Evolutionary conservation across 352 stramenopile species (phyloP).

Genomic region (Phytophthora rubi): DNA sequence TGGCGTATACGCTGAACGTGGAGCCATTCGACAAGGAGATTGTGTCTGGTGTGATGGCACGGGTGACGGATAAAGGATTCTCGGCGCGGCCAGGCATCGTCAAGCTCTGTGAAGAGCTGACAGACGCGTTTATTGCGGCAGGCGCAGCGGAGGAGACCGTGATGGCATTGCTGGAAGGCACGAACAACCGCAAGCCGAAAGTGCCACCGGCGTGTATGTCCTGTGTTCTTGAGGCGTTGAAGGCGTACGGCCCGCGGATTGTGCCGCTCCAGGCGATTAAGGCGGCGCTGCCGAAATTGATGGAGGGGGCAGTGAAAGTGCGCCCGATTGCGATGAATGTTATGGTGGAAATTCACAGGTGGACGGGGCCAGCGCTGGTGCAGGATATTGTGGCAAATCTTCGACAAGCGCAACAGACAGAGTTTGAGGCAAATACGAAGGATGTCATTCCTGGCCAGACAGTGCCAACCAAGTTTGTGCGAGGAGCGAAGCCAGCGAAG

Average conservation of each 20-base stretch:
- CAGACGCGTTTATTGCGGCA: conserved; percentile 73
- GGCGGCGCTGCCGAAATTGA: conserved; percentile 64
- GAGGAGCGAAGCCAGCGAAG: conserved; percentile 56
- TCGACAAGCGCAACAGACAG: conserved; percentile 82
- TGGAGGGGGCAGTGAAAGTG: conserved; percentile 86
- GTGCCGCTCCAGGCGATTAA: conserved; percentile 79
- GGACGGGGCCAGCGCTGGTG: conserved; percentile 75
- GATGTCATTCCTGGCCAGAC: conserved; percentile 74
- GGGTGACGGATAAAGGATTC: conserved; percentile 86
- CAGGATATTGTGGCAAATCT: conserved; percentile 84
- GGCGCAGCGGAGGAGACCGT: conserved; percentile 82
- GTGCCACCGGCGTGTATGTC: conserved; percentile 77
- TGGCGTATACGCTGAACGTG: conserved; percentile 72
- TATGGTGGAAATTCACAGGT: conserved; percentile 83
- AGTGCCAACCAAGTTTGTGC: conserved; percentile 71
- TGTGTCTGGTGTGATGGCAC: conserved; percentile 73
- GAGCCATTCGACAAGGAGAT: conserved; percentile 76
- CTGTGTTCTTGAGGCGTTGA: conserved; percentile 72
- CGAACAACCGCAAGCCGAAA: conserved; percentile 89
- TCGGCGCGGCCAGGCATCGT: conserved; percentile 76
- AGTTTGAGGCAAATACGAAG: conserved; percentile 82
- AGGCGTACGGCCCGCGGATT: conserved; percentile 80
- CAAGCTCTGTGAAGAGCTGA: conserved; percentile 82
- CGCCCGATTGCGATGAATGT: conserved; percentile 81
- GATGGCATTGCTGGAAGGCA: conserved; percentile 76